Base-by-base conservation (phyloP, 306 rosid genomes). In the Castanea mollissima region DNA sequence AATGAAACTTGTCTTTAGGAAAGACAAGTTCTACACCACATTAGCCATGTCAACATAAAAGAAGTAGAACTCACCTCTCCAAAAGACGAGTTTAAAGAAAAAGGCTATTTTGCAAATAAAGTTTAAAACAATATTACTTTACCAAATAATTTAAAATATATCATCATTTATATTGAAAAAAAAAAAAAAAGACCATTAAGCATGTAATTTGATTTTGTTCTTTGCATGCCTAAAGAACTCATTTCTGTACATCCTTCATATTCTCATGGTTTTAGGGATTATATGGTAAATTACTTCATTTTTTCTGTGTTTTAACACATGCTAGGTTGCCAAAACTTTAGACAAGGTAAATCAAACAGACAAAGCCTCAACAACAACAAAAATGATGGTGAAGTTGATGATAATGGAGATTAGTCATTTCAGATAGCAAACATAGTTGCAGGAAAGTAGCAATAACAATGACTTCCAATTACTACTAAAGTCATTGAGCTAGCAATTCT, bases 401-500 rank as follows among this genome's bases (percentile, higher is more conserved):
- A 25, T 25, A 59, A 59, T 21, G 23, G 65, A 9, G 65, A 62
- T 9, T 5, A 62, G 69, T 5, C 27, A 62, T 31, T 21, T 23
- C 38, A 62, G 2, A 49, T 12, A 12, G 54, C 69, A 72, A 31
- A 27, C 35, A 72, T 16, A 29, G 18, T 11, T 55, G 76, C 9
- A 20, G 23, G 23, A 16, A 54, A 18, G 27, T 7, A 54, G 20
- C 32, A 23, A 20, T 25, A 70, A 41, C 6, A 46, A 13, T 13
- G 74, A 23, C 29, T 34, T 46, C 54, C 35, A 34, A n/a, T 57
- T n/a, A 57, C 13, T 63, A 77, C 52, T 38, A 78, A 78, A 21
- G 49, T 44, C 60, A 85, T 68, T 55, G 31, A 72, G 79, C 72
- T 72, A 55, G 46, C 55, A 75, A 74, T 27, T 51, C 57, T 74